phyloP scores from a whole-genome alignment of 148 eudicot species.

The Gaultheria prostrata region DNA sequence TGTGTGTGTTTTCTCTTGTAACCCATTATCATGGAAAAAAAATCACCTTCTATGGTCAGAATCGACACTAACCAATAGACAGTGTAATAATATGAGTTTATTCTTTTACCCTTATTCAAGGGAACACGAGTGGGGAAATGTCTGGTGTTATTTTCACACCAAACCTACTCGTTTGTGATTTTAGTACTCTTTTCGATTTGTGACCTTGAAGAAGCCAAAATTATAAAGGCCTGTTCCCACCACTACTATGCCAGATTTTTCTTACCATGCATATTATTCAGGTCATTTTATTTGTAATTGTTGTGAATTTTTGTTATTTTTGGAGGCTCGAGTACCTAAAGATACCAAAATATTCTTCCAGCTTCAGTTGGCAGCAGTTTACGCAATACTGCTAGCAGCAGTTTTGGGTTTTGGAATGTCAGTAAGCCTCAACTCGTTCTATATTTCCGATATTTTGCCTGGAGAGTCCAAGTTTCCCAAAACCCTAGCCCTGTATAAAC shows the following conservation, averaged over 20 bases:
- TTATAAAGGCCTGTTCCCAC: not conserved
- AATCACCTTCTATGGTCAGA: not conserved
- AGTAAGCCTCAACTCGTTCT: conserved; percentile 55
- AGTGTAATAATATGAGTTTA: no score
- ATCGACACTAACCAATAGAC: no score
- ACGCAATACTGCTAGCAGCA: conserved; percentile 64
- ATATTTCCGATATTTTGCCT: conserved; percentile 43
- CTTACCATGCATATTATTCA: not conserved
- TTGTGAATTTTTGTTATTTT: not conserved
- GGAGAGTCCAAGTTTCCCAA: conserved; percentile 53
- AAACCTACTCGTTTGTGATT: not conserved
- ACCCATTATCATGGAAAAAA: not conserved
- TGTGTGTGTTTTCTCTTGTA: not conserved
- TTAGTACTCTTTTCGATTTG: not conserved
- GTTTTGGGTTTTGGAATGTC: conserved; percentile 64
- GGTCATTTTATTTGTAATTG: not conserved
- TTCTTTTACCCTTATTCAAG: not conserved
- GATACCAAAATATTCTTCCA: conserved; percentile 31
- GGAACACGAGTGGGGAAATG: not conserved
- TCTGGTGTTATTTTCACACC: not conserved
- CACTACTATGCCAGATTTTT: not conserved
- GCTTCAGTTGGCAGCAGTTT: conserved; percentile 67
- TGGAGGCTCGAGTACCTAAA: not conserved
- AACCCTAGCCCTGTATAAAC: conserved; percentile 36
- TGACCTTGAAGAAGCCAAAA: not conserved